Evolutionary conservation across 192 early-diverging fungal species (phyloP), one percentile per base, ranked within the genome.

Genomic region (Dissophora globulifera): DNA sequence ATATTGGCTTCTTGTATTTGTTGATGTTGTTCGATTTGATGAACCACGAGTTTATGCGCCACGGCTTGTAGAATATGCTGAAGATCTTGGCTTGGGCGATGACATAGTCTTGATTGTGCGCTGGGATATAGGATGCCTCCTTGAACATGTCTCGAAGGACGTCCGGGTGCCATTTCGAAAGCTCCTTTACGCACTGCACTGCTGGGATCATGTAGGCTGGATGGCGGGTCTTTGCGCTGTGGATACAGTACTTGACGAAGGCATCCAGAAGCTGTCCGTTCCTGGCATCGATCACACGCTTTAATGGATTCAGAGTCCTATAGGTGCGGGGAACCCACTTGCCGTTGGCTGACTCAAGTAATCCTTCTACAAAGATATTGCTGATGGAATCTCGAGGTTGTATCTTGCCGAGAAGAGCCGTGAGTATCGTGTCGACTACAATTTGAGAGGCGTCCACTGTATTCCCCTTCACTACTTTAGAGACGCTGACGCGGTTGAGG

Each of bases 191-290:
- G 35, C 71, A 75, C 23, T 75, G 71, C 3, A 75, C 45, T 0
- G 56, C 71, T 1, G 71, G 71, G 49, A 60, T 46, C 10, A 75
- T 13, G 50, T 75, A 75, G 9, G 71, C 71, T 3, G 71, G 71
- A n/a, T 75, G 71, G 25, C 58, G 47, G 30, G 41, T 46, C 27
- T 75, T 75, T 20, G 71, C 62, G 22, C 62, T 57, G 31, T 54
- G 38, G 50, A 75, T 65, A 17, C 71, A 64, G 42, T 75, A 75
- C 3, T 66, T 56, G 25, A 75, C 47, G 13, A 75, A 66, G 0
- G 50, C 62, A 16, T 59, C 62, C 17, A 75, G 43, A 12, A 75
- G 31, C 13, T 32, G 22, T 19, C 41, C 49, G 22, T 75, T 75
- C 26, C 57, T 55, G 12, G 55, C 41, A 10, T 66, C 50, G 19